Evolutionary conservation across 1,284 basidiomycete genomes (phyloP).

Genomic region (Lignosus rhinocerotis): DNA sequence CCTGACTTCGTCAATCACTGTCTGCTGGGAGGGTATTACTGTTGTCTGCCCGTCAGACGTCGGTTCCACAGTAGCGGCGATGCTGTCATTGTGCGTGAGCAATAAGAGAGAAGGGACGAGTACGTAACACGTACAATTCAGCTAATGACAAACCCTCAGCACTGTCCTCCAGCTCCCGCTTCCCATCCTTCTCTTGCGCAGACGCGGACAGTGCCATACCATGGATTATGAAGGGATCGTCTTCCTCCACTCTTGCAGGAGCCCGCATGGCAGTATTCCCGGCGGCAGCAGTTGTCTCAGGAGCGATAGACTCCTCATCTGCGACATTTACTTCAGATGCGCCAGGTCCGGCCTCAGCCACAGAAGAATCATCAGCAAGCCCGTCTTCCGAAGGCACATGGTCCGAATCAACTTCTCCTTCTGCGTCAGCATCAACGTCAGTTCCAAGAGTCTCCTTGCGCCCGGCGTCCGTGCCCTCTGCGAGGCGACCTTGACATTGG

Average conservation of each 20-base stretch:
- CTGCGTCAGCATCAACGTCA: conserved; percentile 33
- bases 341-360: background rate
- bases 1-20: conserved; percentile 1
- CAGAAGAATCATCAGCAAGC: background rate
- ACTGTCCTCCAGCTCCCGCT: background rate
- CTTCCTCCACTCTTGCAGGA: background rate
- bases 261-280: background rate
- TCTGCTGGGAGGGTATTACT: background rate
- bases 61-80: background rate
- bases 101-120: background rate
- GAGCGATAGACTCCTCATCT: background rate
- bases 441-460: background rate
- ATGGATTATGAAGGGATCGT: background rate
- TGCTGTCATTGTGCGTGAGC: background rate
- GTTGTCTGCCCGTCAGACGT: background rate
- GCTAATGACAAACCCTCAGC: background rate
- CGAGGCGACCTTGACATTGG: background rate
- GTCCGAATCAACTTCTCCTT: conserved; percentile 39
- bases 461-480: background rate
- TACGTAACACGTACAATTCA: background rate
- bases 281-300: background rate
- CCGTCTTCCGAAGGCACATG: conserved; percentile 16
- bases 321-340: background rate
- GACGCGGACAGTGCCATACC: background rate
- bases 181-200: background rate